Conservation (phyloP, 805 yeast genomes). For the Cyberlindnera maritima region DNA sequence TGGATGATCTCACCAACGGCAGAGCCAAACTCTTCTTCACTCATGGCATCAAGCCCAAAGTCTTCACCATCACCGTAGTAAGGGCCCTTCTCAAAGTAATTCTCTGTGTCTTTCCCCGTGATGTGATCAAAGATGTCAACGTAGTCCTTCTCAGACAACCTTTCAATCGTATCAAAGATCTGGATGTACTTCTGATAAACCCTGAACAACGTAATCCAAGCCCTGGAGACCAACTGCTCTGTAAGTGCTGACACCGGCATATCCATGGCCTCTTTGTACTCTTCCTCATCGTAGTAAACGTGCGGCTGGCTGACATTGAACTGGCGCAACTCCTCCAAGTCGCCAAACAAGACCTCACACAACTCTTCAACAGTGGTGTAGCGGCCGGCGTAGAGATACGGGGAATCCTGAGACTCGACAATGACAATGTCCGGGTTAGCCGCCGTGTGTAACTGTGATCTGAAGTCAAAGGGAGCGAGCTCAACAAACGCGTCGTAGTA, state of each 20-base stretch:
- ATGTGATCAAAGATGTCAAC: slow-evolving; percentile 20
- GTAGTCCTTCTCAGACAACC: slow-evolving; percentile 18
- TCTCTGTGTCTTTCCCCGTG: slow-evolving; percentile 5
- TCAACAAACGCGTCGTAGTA: slow-evolving; percentile 3
- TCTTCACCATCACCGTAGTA: slow-evolving; percentile 4
- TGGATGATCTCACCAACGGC: background rate
- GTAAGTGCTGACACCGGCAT: slow-evolving; percentile 11
- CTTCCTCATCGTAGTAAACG: slow-evolving; percentile 2
- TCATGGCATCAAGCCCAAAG: slow-evolving; percentile 1
- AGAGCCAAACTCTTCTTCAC: background rate
- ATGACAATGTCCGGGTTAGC: background rate
- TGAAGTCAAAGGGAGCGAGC: background rate
- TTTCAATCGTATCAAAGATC: slow-evolving; percentile 17
- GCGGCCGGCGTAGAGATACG: slow-evolving; percentile 13
- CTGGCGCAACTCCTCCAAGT: slow-evolving; percentile 10
- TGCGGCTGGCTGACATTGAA: slow-evolving; percentile 13
- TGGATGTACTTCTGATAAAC: slow-evolving; percentile 8
- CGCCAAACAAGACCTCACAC: slow-evolving; percentile 13
- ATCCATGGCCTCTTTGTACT: slow-evolving; percentile 11
- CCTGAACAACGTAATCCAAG: slow-evolving; percentile 10
- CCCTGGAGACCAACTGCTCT: slow-evolving; percentile 12
- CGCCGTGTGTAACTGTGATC: slow-evolving; percentile 1
- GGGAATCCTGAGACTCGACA: background rate
- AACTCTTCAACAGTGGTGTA: slow-evolving; percentile 15
- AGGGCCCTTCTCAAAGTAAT: background rate